phyloP scores from a whole-genome alignment of 192 early-diverging fungal species.

The Cetraspora pellucida region DNA sequence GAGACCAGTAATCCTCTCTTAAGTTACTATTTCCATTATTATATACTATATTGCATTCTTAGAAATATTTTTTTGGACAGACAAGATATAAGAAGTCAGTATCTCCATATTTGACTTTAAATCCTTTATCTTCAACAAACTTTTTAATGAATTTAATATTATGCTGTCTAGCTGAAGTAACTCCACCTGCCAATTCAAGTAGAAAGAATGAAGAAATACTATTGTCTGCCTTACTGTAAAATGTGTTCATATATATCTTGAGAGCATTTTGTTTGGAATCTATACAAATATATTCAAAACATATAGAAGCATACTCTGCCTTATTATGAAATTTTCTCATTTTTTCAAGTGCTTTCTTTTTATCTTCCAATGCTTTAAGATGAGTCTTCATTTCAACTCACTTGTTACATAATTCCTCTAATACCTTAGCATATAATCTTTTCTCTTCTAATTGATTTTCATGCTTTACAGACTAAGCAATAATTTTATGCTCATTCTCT shows the following conservation, averaged over 20 bases:
- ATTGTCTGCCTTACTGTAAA: conserved; percentile 16
- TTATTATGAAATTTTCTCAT: neutral
- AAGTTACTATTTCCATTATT: neutral
- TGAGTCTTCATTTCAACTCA: too few species aligned
- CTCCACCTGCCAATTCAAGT: neutral
- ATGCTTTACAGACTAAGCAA: conserved; percentile 11
- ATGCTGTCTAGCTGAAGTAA: conserved; percentile 10
- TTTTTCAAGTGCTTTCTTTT: neutral
- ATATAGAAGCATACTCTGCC: neutral
- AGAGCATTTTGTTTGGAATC: neutral
- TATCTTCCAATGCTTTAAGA: neutral
- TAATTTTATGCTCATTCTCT: too few species aligned
- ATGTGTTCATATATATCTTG: conserved; percentile 21
- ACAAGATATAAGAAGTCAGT: neutral
- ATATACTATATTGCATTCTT: conserved; percentile 25
- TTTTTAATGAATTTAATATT: neutral
- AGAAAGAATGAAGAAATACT: neutral
- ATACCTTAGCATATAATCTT: conserved; percentile 3
- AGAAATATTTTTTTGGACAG: neutral
- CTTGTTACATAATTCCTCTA: too few species aligned
- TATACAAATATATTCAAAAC: neutral
- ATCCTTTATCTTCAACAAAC: neutral
- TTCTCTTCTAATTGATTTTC: neutral
- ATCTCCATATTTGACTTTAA: neutral
- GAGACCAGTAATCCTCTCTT: neutral